These are phyloP conservation scores for Melanomma pulvis-pyrius DNA, from an alignment of 495 filamentous ascomycete genomes.

Conservation along the genomic window DNA sequence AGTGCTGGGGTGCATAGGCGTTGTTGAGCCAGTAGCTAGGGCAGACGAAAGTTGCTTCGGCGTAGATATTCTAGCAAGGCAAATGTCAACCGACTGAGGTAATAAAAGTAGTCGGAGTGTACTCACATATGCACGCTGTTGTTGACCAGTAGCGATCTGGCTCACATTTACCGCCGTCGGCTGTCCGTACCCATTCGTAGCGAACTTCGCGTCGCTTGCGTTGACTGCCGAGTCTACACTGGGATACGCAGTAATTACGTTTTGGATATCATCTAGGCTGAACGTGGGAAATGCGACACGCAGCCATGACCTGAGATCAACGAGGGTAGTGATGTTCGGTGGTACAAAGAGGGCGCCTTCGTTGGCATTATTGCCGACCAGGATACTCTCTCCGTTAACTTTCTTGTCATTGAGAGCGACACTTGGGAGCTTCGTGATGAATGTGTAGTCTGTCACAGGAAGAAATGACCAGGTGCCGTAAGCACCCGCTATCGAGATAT, in stretches of 20 bases:
- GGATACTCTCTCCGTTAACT: constrained; percentile 14
- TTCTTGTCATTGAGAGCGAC: constrained; percentile 1
- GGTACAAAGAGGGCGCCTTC: constrained; percentile 25
- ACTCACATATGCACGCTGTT: constrained; percentile 53
- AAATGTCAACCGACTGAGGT: neutral
- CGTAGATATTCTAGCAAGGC: constrained; percentile 55
- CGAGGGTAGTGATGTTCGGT: constrained; percentile 10
- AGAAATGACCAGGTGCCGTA: constrained; percentile 12
- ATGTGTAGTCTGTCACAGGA: constrained; percentile 14
- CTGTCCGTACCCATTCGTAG: constrained; percentile 6
- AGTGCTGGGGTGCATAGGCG: constrained; percentile 51
- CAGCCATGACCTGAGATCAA: constrained; percentile 16
- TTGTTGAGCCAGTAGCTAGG: constrained; percentile 66
- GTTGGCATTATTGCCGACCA: constrained; percentile 27
- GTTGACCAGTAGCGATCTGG: constrained; percentile 54
- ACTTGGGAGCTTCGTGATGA: constrained; percentile 7
- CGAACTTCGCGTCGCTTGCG: constrained; percentile 9
- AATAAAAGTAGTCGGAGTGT: constrained; percentile 13
- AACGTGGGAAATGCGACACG: constrained; percentile 12
- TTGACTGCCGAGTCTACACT: constrained; percentile 9
- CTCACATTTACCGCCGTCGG: constrained; percentile 23
- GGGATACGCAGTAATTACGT: constrained; percentile 16
- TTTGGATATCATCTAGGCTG: constrained; percentile 12
- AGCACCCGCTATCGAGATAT: neutral
- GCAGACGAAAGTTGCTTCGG: constrained; percentile 65